phyloP scores from a whole-genome alignment of 768 basidiomycete genomes.

The Epithele typhae region DNA sequence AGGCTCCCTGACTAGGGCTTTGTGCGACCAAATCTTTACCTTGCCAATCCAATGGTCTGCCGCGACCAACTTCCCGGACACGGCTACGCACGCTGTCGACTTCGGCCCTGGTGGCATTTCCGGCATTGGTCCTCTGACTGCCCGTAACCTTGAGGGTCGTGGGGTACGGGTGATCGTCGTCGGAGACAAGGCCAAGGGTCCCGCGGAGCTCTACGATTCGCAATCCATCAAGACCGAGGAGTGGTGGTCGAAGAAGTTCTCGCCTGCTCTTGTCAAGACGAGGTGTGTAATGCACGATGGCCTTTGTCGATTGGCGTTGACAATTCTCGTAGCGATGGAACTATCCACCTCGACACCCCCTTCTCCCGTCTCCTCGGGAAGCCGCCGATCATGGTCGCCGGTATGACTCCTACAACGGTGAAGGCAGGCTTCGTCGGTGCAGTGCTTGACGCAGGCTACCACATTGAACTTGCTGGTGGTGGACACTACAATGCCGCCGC shows the following conservation, averaged over 20 bases:
- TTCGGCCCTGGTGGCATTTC: conserved; percentile 94
- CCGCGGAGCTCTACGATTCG: conserved; percentile 78
- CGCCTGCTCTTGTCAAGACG: conserved; percentile 83
- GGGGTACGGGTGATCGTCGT: conserved; percentile 87
- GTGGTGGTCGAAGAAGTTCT: conserved; percentile 90
- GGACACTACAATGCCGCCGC: conserved; percentile 93
- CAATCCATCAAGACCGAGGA: conserved; percentile 67
- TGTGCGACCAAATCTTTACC: conserved; percentile 93
- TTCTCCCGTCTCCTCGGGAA: conserved; percentile 96
- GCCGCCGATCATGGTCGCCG: conserved; percentile 98
- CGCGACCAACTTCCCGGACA: conserved; percentile 84
- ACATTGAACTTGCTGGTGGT: conserved; percentile 95
- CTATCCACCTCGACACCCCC: conserved; percentile 88
- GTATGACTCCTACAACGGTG: conserved; percentile 98
- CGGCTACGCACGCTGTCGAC: conserved; percentile 92
- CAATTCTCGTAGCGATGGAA: conserved; percentile 67
- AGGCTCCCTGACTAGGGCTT: conserved; percentile 78
- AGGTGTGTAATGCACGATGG: conserved; percentile 46
- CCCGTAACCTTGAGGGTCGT: conserved; percentile 87
- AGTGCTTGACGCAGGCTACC: conserved; percentile 88
- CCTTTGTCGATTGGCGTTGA: conserved; percentile 1
- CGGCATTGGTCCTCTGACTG: conserved; percentile 89
- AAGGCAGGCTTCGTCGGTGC: conserved; percentile 94
- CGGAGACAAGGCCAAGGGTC: conserved; percentile 88
- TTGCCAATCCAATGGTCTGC: conserved; percentile 89